These are phyloP conservation scores for Scolecobasidium constrictum DNA, from an alignment of 2,329 filamentous ascomycete species.

Conservation along the genomic window DNA sequence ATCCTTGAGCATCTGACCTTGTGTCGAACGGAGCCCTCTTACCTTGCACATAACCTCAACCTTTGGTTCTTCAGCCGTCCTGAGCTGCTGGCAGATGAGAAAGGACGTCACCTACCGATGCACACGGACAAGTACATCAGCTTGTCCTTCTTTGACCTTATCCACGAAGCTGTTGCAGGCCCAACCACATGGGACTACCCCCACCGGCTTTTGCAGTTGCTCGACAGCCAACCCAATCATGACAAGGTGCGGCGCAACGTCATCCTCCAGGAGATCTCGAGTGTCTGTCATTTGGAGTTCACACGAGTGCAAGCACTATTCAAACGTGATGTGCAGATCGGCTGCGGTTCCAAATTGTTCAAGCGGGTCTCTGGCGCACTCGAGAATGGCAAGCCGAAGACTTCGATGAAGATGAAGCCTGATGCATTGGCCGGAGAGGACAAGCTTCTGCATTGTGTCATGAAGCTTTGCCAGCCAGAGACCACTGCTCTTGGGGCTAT, in stretches of 20 bases:
- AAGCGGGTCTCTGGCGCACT: constrained; percentile 26
- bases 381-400: constrained; percentile 24
- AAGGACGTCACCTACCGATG: constrained; percentile 27
- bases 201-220: constrained; percentile 23
- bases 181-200: constrained; percentile 33
- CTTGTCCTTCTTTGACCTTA: constrained; percentile 29
- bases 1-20: constrained; percentile 27
- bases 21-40: constrained; percentile 13
- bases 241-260: constrained; percentile 23
- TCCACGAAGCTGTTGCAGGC: constrained; percentile 25
- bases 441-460: constrained; percentile 32
- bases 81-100: constrained; percentile 35
- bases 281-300: constrained; percentile 35
- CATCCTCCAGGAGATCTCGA: constrained; percentile 36
- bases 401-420: constrained; percentile 32
- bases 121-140: constrained; percentile 34
- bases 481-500: constrained; percentile 25
- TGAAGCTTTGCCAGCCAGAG: constrained; percentile 33
- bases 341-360: constrained; percentile 30
- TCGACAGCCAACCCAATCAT: constrained; percentile 13
- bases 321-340: constrained; percentile 29
- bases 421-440: constrained; percentile 26
- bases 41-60: constrained; percentile 20
- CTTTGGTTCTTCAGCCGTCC: constrained; percentile 28
- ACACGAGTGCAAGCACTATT: constrained; percentile 26